phyloP scores from a whole-genome alignment of 2,329 filamentous ascomycete species.

The Calonectria naviculata region DNA sequence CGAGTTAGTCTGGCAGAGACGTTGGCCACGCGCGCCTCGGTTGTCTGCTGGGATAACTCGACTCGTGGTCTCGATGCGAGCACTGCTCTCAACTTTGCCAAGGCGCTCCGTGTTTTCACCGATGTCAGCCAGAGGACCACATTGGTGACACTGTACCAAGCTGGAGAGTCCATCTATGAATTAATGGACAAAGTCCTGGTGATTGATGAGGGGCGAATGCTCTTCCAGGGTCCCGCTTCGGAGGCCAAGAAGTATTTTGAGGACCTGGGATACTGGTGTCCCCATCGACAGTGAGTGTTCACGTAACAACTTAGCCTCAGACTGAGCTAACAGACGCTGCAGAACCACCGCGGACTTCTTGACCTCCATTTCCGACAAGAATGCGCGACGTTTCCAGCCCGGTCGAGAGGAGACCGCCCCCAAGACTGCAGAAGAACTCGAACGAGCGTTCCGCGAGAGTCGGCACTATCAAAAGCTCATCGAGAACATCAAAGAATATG shows the following conservation, averaged over 20 bases:
- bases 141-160: conserved; percentile 75
- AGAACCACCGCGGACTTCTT: conserved; percentile 67
- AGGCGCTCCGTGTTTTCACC: conserved; percentile 68
- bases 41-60: conserved; percentile 78
- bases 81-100: conserved; percentile 76
- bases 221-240: conserved; percentile 71
- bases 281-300: conserved; percentile 19
- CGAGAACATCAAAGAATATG: conserved; percentile 62
- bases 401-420: conserved; percentile 73
- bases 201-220: conserved; percentile 73
- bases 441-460: conserved; percentile 70
- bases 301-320: neutral
- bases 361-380: conserved; percentile 77
- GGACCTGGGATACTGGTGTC: conserved; percentile 69
- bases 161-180: conserved; percentile 70
- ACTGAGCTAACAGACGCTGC: neutral
- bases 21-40: conserved; percentile 50
- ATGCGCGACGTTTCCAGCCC: conserved; percentile 72
- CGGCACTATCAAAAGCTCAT: conserved; percentile 67
- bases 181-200: conserved; percentile 79
- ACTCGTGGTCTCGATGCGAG: conserved; percentile 70
- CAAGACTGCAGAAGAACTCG: conserved; percentile 75
- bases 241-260: conserved; percentile 74
- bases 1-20: conserved; percentile 78
- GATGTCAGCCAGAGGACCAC: conserved; percentile 72